Conservation (phyloP, 352 stramenopile species). For the Globisporangium emineosum region DNA sequence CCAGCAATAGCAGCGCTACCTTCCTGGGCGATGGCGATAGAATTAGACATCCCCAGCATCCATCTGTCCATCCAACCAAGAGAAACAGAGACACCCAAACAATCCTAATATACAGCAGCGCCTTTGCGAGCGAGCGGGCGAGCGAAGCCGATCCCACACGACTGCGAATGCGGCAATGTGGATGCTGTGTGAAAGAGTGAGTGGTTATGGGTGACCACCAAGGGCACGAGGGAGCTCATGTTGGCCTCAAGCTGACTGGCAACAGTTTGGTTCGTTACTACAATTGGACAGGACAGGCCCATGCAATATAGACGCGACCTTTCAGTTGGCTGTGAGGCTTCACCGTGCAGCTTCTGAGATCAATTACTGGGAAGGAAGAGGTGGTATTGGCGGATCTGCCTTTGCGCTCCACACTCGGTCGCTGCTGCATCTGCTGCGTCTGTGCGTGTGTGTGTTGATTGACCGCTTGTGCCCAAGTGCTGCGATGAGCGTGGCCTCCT, state of each 20-base stretch:
- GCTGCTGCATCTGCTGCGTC: no score
- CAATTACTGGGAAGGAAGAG: not conserved
- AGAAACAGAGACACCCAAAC: not conserved
- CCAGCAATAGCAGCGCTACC: not conserved
- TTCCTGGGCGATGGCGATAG: constrained; percentile 2
- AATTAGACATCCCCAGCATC: not conserved
- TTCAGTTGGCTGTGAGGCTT: not conserved
- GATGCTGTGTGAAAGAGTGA: no score
- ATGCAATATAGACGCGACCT: not conserved
- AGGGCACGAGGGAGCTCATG: not conserved
- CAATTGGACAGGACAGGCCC: not conserved
- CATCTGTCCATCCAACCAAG: not conserved
- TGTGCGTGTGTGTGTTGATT: not conserved
- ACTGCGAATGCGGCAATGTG: no score
- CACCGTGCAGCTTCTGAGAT: not conserved
- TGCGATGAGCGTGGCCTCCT: not conserved
- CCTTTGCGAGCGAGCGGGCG: not conserved
- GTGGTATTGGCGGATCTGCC: not conserved
- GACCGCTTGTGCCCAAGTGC: not conserved
- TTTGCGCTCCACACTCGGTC: not conserved
- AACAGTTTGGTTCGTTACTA: not conserved
- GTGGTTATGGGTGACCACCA: not conserved
- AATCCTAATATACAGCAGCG: not conserved
- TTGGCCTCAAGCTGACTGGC: not conserved
- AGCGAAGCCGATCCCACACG: no score